Conservation (phyloP, 768 basidiomycete genomes). For the Cubamyces sp. region DNA sequence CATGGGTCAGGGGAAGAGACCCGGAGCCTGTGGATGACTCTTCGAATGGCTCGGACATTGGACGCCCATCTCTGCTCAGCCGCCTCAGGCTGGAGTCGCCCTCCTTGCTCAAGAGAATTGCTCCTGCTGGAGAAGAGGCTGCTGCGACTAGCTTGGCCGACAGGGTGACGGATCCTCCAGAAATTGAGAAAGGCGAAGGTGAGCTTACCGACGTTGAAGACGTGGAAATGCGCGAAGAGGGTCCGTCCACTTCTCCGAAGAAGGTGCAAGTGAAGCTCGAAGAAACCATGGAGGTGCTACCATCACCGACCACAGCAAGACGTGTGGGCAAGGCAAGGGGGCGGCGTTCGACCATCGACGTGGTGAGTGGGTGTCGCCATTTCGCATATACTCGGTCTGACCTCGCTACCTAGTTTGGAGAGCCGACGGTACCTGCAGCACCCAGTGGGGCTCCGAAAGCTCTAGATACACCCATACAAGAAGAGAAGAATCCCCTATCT, state of each 20-base stretch:
- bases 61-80: conserved; percentile 13
- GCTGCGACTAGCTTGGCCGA: background rate
- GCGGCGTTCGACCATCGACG: conserved; percentile 17
- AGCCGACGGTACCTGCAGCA: background rate
- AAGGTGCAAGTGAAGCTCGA: conserved; percentile 12
- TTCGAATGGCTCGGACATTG: conserved; percentile 6
- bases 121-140: background rate
- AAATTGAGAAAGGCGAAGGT: background rate
- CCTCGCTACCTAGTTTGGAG: conserved; percentile 6
- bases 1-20: conserved; percentile 8
- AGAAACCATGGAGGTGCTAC: background rate
- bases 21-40: conserved; percentile 6
- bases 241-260: background rate
- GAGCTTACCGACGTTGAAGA: conserved; percentile 1
- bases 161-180: background rate
- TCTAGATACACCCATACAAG: background rate
- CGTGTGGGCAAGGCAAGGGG: conserved; percentile 1
- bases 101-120: conserved; percentile 16
- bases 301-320: background rate
- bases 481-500: background rate
- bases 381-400: background rate
- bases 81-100: background rate
- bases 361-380: conserved; percentile 3
- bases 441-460: too few relatives aligned
- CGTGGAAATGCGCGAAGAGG: conserved; percentile 10